Conservation (phyloP, 768 basidiomycete species). For the Xanthoconium stramineum region DNA sequence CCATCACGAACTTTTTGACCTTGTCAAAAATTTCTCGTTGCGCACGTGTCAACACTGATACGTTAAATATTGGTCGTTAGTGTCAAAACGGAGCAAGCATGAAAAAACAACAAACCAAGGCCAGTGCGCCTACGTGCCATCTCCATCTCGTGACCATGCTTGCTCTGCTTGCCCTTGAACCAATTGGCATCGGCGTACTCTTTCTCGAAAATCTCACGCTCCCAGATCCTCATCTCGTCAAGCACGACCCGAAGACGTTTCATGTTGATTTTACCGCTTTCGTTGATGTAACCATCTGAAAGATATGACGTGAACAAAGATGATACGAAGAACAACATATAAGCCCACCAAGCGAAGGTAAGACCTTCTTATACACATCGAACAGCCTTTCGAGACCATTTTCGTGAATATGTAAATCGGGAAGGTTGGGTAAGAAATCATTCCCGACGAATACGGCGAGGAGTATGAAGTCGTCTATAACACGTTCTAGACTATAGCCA, state of each 20-base stretch:
- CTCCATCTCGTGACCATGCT: constrained; percentile 66
- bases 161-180: constrained; percentile 91
- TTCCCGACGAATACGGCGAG: constrained; percentile 97
- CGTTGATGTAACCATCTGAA: constrained; percentile 90
- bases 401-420: constrained; percentile 96
- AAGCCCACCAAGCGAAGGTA: constrained; percentile 67
- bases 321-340: neutral
- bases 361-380: constrained; percentile 90
- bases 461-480: constrained; percentile 98
- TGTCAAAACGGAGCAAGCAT: neutral
- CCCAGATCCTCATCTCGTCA: constrained; percentile 85
- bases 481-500: constrained; percentile 83
- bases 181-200: constrained; percentile 88
- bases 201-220: constrained; percentile 87
- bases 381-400: constrained; percentile 92
- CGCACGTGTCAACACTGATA: constrained; percentile 60
- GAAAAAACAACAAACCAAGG: constrained; percentile 49
- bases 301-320: neutral
- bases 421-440: constrained; percentile 94
- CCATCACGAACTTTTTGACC: constrained; percentile 73
- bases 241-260: constrained; percentile 81
- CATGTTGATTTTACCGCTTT: constrained; percentile 78
- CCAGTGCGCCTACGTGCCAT: constrained; percentile 53
- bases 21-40: constrained; percentile 78
- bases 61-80: neutral